These are phyloP conservation scores for Citropsis articulata DNA, from an alignment of 345 rosid species.

Conservation along the genomic window DNA sequence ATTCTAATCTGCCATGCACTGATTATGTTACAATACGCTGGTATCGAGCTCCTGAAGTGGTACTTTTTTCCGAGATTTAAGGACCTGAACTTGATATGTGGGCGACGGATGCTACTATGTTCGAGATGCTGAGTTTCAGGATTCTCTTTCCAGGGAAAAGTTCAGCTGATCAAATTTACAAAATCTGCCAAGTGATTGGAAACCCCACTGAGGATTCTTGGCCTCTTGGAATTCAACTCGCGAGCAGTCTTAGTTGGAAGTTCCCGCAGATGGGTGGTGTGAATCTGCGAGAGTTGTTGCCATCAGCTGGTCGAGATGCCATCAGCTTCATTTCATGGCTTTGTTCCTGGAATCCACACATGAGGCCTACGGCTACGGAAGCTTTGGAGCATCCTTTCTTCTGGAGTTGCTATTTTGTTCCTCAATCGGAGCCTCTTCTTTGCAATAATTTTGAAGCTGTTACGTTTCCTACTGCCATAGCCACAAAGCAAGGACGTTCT, in stretches of 20 bases:
- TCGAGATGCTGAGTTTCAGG: too few relatives aligned
- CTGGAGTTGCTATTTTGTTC: slow-evolving; percentile 23
- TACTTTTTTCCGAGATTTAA: too few relatives aligned
- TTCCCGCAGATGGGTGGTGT: slow-evolving; percentile 31
- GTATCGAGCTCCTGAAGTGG: too few relatives aligned
- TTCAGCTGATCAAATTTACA: slow-evolving; percentile 37
- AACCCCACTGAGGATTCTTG: slow-evolving; percentile 41
- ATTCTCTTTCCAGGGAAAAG: slow-evolving; percentile 9
- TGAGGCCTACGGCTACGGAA: slow-evolving; percentile 26
- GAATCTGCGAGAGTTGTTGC: slow-evolving; percentile 19
- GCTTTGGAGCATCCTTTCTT: slow-evolving; percentile 35
- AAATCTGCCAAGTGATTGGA: slow-evolving; percentile 42
- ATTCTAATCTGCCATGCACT: too few relatives aligned
- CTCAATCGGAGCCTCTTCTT: background rate
- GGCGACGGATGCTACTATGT: too few relatives aligned
- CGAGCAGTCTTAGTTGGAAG: slow-evolving; percentile 22
- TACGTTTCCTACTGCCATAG: too few relatives aligned
- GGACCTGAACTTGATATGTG: too few relatives aligned
- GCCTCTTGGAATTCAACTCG: slow-evolving; percentile 16
- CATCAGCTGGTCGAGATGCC: slow-evolving; percentile 11
- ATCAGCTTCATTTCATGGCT: too few relatives aligned
- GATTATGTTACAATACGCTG: too few relatives aligned
- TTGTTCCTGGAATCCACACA: slow-evolving; percentile 28
- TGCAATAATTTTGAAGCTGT: too few relatives aligned
- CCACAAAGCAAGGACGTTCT: too few relatives aligned